Conservation (phyloP, 495 filamentous ascomycete species). For the Penicillium lagena region DNA sequence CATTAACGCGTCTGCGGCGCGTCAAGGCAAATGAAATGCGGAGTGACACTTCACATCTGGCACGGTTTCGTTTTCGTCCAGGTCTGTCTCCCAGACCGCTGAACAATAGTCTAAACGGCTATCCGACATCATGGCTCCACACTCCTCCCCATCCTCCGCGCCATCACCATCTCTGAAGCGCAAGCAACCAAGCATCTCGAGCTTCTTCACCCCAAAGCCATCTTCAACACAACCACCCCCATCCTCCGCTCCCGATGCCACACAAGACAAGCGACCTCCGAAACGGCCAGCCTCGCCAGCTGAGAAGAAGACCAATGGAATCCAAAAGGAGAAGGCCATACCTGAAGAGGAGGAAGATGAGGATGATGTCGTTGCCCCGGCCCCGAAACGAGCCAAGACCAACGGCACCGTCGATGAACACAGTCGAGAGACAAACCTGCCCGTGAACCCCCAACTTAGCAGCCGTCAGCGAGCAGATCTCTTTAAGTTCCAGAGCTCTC, state of each 20-base stretch:
- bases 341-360: conserved; percentile 20
- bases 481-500: conserved; percentile 36
- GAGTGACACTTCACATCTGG: too few species aligned
- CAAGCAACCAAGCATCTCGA: conserved; percentile 80
- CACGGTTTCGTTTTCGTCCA: too few species aligned
- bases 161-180: conserved; percentile 34
- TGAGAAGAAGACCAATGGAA: conserved; percentile 6
- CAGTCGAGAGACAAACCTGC: background rate
- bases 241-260: conserved; percentile 5
- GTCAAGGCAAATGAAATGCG: conserved; percentile 14
- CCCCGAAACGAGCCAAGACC: conserved; percentile 30
- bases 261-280: conserved; percentile 4
- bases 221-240: conserved; percentile 10
- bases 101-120: background rate
- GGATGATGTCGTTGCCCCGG: conserved; percentile 32
- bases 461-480: conserved; percentile 33
- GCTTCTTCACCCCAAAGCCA: conserved; percentile 73
- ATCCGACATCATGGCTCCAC: conserved; percentile 19
- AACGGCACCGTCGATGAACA: conserved; percentile 13
- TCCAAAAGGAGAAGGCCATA: conserved; percentile 10
- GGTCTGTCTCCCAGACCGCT: too few species aligned
- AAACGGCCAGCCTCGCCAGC: conserved; percentile 11
- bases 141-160: conserved; percentile 35
- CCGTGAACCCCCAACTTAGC: conserved; percentile 1
- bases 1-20: conserved; percentile 12